A percentile compares a stretch with the other conserved stretches of the same genome.
Conservation (phyloP, 2,329 filamentous ascomycete genomes). For the Neopestalotiopsis sp. region DNA sequence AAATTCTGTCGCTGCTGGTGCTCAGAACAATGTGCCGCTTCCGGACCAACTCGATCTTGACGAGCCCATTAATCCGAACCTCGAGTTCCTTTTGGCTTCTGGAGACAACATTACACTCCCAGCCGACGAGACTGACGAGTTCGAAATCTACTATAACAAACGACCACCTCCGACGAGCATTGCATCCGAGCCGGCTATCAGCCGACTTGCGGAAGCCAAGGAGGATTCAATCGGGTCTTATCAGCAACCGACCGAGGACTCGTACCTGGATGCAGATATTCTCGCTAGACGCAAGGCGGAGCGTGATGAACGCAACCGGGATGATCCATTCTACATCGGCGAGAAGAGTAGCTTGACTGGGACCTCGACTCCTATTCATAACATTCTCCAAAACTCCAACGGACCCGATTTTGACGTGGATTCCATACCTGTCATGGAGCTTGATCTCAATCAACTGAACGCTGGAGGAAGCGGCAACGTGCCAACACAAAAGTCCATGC, state of each 20-base stretch:
- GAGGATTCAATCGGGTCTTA: constrained; percentile 60
- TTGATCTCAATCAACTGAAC: constrained; percentile 71
- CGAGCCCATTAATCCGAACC: constrained; percentile 77
- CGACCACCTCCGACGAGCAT: constrained; percentile 56
- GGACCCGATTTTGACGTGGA: constrained; percentile 87
- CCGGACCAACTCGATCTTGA: constrained; percentile 80
- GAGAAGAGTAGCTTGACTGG: constrained; percentile 58
- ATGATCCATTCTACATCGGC: constrained; percentile 94
- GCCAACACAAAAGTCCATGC: constrained; percentile 31
- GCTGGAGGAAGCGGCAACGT: constrained; percentile 34
- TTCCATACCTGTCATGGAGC: constrained; percentile 92
- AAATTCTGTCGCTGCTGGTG: constrained; percentile 84
- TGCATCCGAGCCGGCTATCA: constrained; percentile 62
- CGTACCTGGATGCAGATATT: constrained; percentile 74
- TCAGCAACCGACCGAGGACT: constrained; percentile 65
- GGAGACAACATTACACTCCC: constrained; percentile 55
- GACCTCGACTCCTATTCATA: constrained; percentile 78
- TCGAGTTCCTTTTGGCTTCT: constrained; percentile 69
- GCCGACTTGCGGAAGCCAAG: constrained; percentile 50
- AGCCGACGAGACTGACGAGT: constrained; percentile 66
- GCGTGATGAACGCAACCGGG: constrained; percentile 79
- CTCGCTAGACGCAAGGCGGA: constrained; percentile 77
- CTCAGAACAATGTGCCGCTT: constrained; percentile 84
- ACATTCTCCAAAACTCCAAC: constrained; percentile 74
- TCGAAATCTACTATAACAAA: constrained; percentile 69